Conservation (phyloP, 768 basidiomycete genomes). For the Imleria badia region DNA sequence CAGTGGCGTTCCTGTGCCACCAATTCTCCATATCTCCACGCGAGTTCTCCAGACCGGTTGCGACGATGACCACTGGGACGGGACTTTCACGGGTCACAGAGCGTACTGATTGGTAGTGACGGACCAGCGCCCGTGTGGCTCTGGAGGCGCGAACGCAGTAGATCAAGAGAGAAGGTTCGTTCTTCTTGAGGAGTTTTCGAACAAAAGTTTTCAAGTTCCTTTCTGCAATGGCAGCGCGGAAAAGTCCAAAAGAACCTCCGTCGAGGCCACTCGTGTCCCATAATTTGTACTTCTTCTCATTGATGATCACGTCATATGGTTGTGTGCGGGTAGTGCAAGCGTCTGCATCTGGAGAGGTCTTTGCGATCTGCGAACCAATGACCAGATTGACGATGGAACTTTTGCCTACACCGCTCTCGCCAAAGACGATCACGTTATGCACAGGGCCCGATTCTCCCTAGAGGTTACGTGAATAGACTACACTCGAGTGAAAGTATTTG, state of each 20-base stretch:
- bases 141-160: conserved; percentile 42
- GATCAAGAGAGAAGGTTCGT: conserved; percentile 40
- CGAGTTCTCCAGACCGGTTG: conserved; percentile 40
- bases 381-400: conserved; percentile 46
- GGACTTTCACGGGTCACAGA: conserved; percentile 28
- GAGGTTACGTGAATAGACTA: background rate
- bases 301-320: conserved; percentile 26
- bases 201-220: conserved; percentile 33
- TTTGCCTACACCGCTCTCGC: conserved; percentile 43
- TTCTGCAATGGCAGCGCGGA: conserved; percentile 24
- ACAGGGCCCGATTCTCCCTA: conserved; percentile 4
- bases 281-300: conserved; percentile 20
- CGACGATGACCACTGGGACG: conserved; percentile 39
- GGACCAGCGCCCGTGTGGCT: conserved; percentile 36
- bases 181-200: conserved; percentile 30
- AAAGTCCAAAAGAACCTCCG: conserved; percentile 28
- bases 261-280: conserved; percentile 39
- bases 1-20: conserved; percentile 31
- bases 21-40: conserved; percentile 34
- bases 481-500: background rate
- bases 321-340: conserved; percentile 37
- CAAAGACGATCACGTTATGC: conserved; percentile 43
- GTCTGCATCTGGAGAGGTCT: conserved; percentile 30
- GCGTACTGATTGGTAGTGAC: conserved; percentile 38
- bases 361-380: conserved; percentile 27